phyloP scores from a whole-genome alignment of 2,329 filamentous ascomycete genomes.

The Pezicula radicicola region DNA sequence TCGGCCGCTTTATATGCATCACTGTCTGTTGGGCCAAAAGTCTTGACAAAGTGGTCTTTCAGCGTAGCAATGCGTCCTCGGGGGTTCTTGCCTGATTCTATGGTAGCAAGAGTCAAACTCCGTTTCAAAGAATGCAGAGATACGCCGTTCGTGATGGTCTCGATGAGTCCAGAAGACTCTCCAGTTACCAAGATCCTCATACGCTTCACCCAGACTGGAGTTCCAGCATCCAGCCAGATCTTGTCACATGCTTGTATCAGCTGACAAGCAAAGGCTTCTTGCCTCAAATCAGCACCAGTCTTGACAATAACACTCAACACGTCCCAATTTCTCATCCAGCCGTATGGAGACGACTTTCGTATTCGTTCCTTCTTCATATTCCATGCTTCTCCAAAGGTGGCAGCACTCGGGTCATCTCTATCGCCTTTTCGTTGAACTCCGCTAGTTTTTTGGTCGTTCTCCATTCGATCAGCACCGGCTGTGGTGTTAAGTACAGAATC shows the following conservation, averaged over 20 bases:
- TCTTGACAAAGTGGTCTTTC: conserved; percentile 77
- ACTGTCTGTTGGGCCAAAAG: conserved; percentile 69
- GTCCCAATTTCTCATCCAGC: conserved; percentile 90
- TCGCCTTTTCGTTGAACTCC: conserved; percentile 79
- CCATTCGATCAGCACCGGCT: conserved; percentile 79
- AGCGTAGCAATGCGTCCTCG: conserved; percentile 75
- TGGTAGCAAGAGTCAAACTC: conserved; percentile 71
- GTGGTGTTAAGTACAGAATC: conserved; percentile 54
- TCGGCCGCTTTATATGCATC: conserved; percentile 69
- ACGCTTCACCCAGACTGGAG: conserved; percentile 82
- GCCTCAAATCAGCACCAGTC: conserved; percentile 76
- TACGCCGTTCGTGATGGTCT: conserved; percentile 85
- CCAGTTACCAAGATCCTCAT: conserved; percentile 87
- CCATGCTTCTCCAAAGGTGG: conserved; percentile 86
- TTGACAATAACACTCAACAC: conserved; percentile 85
- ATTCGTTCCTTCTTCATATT: conserved; percentile 81
- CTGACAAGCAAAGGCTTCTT: conserved; percentile 85
- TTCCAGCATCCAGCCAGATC: conserved; percentile 73
- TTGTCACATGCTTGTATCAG: conserved; percentile 78
- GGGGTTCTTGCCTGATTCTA: conserved; percentile 71
- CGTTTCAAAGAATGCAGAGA: conserved; percentile 84
- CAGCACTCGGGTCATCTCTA: conserved; percentile 80
- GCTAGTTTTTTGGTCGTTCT: conserved; percentile 84
- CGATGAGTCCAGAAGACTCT: conserved; percentile 79
- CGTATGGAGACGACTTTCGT: conserved; percentile 78